A percentile compares a stretch with the other conserved stretches of the same genome.
These are phyloP conservation scores for Xylaria longipes DNA, from an alignment of 495 filamentous ascomycete genomes.

Conservation along the genomic window DNA sequence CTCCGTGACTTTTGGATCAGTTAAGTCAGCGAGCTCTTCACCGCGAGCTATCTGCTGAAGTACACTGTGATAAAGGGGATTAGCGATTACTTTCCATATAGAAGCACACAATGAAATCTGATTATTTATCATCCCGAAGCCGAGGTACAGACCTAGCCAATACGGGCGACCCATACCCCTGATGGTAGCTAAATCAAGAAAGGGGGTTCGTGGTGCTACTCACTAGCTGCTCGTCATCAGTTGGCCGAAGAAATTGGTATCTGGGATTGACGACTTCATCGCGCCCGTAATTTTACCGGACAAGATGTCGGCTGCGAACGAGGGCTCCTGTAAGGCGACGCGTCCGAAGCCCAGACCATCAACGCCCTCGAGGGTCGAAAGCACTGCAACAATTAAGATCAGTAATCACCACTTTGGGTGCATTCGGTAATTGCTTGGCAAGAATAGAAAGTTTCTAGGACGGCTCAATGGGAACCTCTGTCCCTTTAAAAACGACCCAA, in stretches of 20 bases:
- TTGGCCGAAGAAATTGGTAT: constrained; percentile 16
- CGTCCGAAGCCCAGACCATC: constrained; percentile 63
- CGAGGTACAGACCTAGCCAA: background rate
- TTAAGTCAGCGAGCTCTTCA: constrained; percentile 58
- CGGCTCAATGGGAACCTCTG: background rate
- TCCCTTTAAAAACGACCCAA: background rate
- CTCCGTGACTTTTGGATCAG: constrained; percentile 49
- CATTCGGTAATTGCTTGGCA: background rate
- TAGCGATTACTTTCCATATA: background rate
- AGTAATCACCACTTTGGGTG: background rate
- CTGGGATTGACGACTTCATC: constrained; percentile 38
- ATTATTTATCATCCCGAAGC: background rate
- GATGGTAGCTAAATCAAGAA: background rate
- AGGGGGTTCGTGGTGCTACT: background rate
- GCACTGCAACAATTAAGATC: background rate
- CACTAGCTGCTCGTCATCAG: background rate
- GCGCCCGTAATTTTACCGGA: constrained; percentile 56
- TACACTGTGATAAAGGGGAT: background rate
- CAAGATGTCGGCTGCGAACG: constrained; percentile 54
- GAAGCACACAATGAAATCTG: background rate
- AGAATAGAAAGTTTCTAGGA: background rate
- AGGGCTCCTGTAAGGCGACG: constrained; percentile 57
- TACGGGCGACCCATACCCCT: background rate
- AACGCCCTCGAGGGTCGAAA: constrained; percentile 54
- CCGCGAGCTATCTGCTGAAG: constrained; percentile 57